These are phyloP conservation scores for Fusarium odoratissimum DNA, from an alignment of 2,329 filamentous ascomycete species.

Conservation along the genomic window DNA sequence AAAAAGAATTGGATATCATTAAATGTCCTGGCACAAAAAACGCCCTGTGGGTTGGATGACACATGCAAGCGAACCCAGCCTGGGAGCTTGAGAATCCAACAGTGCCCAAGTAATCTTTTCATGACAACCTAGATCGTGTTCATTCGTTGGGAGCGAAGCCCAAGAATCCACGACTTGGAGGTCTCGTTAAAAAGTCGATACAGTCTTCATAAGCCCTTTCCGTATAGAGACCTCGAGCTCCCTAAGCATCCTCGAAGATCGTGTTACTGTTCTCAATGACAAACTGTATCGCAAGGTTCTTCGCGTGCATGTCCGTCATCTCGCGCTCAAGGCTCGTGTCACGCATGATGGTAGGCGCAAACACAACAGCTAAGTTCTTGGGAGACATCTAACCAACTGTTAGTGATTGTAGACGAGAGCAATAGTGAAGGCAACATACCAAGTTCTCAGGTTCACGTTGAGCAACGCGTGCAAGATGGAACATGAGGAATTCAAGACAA, in stretches of 20 bases:
- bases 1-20: constrained; percentile 49
- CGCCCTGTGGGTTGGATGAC: constrained; percentile 38
- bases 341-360: constrained; percentile 97
- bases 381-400: constrained; percentile 80
- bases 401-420: constrained; percentile 9
- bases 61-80: constrained; percentile 36
- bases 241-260: constrained; percentile 72
- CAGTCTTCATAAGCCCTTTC: constrained; percentile 11
- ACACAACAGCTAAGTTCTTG: constrained; percentile 95
- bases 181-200: constrained; percentile 17
- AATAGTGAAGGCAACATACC: constrained; percentile 59
- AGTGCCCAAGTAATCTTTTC: constrained; percentile 37
- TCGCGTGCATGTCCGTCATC: constrained; percentile 94
- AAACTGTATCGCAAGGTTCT: constrained; percentile 92
- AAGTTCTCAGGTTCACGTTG: constrained; percentile 85
- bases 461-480: constrained; percentile 90
- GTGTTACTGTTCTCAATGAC: constrained; percentile 89
- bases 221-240: constrained; percentile 16
- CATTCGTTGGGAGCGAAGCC: constrained; percentile 19
- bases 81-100: constrained; percentile 35
- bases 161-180: constrained; percentile 20
- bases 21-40: constrained; percentile 48
- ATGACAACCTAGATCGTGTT: constrained; percentile 31
- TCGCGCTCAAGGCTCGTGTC: constrained; percentile 90
- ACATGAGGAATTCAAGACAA: constrained; percentile 92